Evolutionary conservation across 805 yeast species (phyloP), one percentile per base, ranked within the genome.

Genomic region (Ogataea paradorogensis): DNA sequence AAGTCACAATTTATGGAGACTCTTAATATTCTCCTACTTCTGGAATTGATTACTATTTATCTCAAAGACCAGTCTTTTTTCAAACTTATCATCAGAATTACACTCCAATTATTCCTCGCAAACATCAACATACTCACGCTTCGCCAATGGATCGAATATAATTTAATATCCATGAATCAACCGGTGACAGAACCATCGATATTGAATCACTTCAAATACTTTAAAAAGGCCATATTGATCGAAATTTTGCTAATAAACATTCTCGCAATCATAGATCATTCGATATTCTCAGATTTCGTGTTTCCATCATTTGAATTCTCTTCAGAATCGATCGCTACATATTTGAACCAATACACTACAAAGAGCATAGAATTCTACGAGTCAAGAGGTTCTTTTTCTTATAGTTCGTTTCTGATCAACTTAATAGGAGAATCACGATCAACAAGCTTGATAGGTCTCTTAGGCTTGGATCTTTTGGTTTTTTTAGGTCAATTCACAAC

Each of bases 371-470:
- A 48, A 3, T 35, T 33, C 10, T 49, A 53, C 38, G 45, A 52
- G 27, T 34, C 42, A 13, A 40, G 33, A 23, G 35, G 29, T 9
- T 50, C 46, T 25, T 59, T 51, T 35, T 34, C 31, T 3, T 47
- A 52, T 36, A 43, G 46, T 9, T 45, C 56, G 3, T 35, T 52
- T 6, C 49, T 58, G 33, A 47, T 61, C 33, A 52, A 57, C 35
- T 37, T 61, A 16, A 47, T 61, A 9, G 65, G 65, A 7, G 60
- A 61, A 34, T 34, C 49, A 25, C 42, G 43, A 13, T 27, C 42
- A 4, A 20, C 39, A 3, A 38, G 31, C 15, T 33, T 16, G 14
- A 4, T 33, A 2, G 53, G 43, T 3, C 24, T 59, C 3, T 15
- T 57, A 2, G 4, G 36, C 1, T 29, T 57, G 10, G 65, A 60